Conservation (phyloP, 2,329 filamentous ascomycete species). For the Epichloe sp. region DNA sequence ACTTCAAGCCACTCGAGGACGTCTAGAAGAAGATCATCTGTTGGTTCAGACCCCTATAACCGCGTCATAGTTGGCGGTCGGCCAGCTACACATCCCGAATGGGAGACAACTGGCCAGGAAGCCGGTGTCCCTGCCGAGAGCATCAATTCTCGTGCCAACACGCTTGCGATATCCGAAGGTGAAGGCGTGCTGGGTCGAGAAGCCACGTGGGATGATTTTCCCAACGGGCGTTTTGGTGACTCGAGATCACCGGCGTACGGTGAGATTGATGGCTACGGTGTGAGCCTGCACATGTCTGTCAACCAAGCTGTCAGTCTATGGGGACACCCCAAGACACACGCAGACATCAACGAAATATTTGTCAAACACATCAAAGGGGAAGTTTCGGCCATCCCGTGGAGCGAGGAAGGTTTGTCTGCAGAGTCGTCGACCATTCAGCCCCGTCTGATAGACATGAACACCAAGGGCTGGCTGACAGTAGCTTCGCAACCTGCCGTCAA, state of each 20-base stretch:
- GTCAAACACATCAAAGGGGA: constrained; percentile 67
- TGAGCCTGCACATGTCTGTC: constrained; percentile 85
- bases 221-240: constrained; percentile 91
- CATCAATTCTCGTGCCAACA: constrained; percentile 69
- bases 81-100: constrained; percentile 44
- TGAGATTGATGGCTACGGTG: constrained; percentile 95
- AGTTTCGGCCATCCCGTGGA: constrained; percentile 79
- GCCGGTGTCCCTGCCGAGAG: constrained; percentile 62
- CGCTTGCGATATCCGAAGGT: constrained; percentile 86
- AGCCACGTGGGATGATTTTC: constrained; percentile 97
- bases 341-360: constrained; percentile 73
- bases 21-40: constrained; percentile 57
- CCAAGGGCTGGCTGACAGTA: constrained; percentile 86
- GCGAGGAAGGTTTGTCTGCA: constrained; percentile 71
- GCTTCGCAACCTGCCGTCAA: constrained; percentile 93
- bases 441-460: constrained; percentile 63
- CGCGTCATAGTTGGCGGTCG: constrained; percentile 66
- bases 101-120: constrained; percentile 63
- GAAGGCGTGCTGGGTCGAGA: constrained; percentile 81
- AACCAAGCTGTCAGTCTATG: constrained; percentile 72
- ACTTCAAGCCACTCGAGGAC: constrained; percentile 22
- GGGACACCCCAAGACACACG: constrained; percentile 57
- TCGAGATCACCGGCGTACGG: constrained; percentile 87
- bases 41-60: constrained; percentile 78
- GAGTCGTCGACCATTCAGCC: constrained; percentile 74